Evolutionary conservation across 192 early-diverging fungal genomes (phyloP).

Genomic region (Pilobolus umbonatus): DNA sequence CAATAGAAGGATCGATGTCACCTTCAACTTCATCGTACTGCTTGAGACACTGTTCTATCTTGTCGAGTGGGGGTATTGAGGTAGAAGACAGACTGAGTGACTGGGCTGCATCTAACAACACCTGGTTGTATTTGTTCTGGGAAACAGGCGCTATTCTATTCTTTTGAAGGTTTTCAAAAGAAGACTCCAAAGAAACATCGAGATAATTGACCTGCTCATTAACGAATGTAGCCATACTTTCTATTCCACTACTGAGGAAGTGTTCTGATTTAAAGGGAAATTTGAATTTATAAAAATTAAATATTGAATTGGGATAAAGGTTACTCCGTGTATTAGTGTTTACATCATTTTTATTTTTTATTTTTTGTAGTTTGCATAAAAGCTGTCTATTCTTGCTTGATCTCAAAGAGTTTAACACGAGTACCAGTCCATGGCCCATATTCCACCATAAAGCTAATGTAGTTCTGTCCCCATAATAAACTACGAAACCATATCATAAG

Average conservation of each 20-base stretch:
- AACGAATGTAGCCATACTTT: conserved; percentile 1
- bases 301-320: no score
- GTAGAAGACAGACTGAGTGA: conserved; percentile 2
- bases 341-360: no score
- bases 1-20: conserved; percentile 15
- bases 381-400: conserved; percentile 27
- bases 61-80: not conserved
- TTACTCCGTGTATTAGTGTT: no score
- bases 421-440: conserved; percentile 66
- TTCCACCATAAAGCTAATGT: conserved; percentile 51
- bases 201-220: conserved; percentile 1
- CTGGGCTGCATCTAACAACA: conserved; percentile 1
- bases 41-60: conserved; percentile 4
- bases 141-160: not conserved
- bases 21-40: not conserved
- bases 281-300: no score
- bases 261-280: no score
- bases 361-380: no score
- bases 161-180: not conserved
- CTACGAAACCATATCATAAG: conserved; percentile 67
- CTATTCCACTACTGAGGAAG: no score
- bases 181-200: not conserved
- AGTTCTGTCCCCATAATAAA: conserved; percentile 68
- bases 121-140: not conserved
- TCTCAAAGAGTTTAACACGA: conserved; percentile 50